These are phyloP conservation scores for Astraeus odoratus DNA, from an alignment of 768 basidiomycete genomes.

Conservation along the genomic window DNA sequence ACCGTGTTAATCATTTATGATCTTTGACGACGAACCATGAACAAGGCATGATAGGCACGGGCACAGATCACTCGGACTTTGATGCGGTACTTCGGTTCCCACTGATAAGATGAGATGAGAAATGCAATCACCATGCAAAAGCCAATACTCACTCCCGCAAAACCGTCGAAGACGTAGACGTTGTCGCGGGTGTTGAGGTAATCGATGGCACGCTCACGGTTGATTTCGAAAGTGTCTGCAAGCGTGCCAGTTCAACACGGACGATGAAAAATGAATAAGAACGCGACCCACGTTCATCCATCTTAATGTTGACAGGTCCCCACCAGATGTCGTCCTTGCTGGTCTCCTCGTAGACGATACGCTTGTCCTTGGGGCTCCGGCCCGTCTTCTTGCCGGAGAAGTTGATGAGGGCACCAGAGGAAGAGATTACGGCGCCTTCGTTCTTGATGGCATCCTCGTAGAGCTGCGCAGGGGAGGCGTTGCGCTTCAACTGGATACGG, in stretches of 20 bases:
- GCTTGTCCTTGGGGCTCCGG: slow-evolving; percentile 97
- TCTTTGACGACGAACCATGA: slow-evolving; percentile 67
- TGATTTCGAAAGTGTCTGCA: slow-evolving; percentile 97
- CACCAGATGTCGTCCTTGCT: slow-evolving; percentile 98
- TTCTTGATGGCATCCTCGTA: slow-evolving; percentile 99
- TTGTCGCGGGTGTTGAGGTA: slow-evolving; percentile 98
- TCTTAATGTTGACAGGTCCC: slow-evolving; percentile 99
- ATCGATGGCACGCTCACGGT: slow-evolving; percentile 97
- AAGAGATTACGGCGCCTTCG: slow-evolving; percentile 97
- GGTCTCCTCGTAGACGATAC: slow-evolving; percentile 96
- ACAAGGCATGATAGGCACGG: slow-evolving; percentile 96
- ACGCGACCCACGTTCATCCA: slow-evolving; percentile 85
- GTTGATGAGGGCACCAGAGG: slow-evolving; percentile 96
- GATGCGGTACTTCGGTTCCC: slow-evolving; percentile 99
- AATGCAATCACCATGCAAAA: background rate
- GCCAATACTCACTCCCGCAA: slow-evolving; percentile 60
- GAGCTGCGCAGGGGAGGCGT: slow-evolving; percentile 81
- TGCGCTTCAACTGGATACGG: slow-evolving; percentile 91
- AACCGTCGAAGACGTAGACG: slow-evolving; percentile 97
- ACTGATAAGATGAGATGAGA: slow-evolving; percentile 37
- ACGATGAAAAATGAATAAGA: background rate
- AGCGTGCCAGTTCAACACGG: background rate
- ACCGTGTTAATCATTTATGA: slow-evolving; percentile 2
- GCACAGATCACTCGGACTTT: slow-evolving; percentile 99
- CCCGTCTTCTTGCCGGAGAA: slow-evolving; percentile 99